phyloP scores from a whole-genome alignment of 2,329 filamentous ascomycete genomes.

The Calonectria fujianensis region DNA sequence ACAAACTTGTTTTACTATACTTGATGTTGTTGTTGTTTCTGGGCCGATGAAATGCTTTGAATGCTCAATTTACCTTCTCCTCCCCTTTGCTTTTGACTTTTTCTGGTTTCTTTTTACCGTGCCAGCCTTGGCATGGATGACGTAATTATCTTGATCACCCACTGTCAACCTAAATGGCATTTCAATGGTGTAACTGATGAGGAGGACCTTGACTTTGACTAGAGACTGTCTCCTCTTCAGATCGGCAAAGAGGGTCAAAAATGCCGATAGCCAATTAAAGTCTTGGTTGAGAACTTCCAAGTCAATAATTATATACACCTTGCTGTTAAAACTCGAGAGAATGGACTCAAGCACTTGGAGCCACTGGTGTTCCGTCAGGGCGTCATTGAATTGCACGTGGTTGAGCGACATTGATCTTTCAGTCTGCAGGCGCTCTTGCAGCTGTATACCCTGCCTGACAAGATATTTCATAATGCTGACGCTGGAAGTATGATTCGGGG shows the following conservation, averaged over 20 bases:
- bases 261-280: neutral
- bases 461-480: slow-evolving; percentile 22
- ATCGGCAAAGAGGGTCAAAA: neutral
- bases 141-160: neutral
- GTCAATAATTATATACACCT: slow-evolving; percentile 1
- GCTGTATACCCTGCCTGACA: neutral
- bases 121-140: neutral
- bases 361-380: neutral
- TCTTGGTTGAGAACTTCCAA: neutral
- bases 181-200: slow-evolving; percentile 12
- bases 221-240: neutral
- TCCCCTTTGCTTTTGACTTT: neutral
- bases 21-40: neutral
- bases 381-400: neutral
- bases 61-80: neutral
- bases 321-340: neutral
- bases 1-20: neutral
- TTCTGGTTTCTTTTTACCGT: neutral
- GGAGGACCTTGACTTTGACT: neutral
- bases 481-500: neutral
- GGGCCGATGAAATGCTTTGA: neutral
- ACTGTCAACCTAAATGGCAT: slow-evolving; percentile 3
- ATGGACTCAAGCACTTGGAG: neutral
- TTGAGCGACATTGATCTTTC: slow-evolving; percentile 20
- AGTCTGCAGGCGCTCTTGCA: neutral